phyloP scores from a whole-genome alignment of 2,329 filamentous ascomycete genomes.

The Aspergillus pseudotamarii region DNA sequence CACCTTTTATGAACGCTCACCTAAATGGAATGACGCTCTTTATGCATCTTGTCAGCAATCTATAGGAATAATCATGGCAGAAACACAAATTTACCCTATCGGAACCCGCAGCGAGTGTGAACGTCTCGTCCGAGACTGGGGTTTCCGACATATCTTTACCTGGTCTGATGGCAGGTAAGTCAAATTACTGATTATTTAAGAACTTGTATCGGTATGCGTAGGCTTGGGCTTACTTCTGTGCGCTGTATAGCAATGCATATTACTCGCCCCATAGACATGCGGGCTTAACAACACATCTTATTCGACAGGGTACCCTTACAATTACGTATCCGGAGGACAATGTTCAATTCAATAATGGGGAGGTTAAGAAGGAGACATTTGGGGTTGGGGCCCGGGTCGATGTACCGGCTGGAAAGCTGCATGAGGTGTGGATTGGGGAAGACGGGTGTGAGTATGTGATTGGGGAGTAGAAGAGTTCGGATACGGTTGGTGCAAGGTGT shows the following conservation, averaged over 20 bases:
- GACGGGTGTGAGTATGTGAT: conserved; percentile 65
- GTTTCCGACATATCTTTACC: conserved; percentile 63
- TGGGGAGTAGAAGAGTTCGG: conserved; percentile 48
- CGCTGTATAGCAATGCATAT: conserved; percentile 54
- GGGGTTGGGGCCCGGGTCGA: conserved; percentile 58
- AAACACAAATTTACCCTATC: conserved; percentile 34
- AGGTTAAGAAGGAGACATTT: conserved; percentile 56
- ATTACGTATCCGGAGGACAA: conserved; percentile 60
- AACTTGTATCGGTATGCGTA: no score
- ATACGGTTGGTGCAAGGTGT: background rate
- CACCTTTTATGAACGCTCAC: background rate
- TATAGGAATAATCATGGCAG: conserved; percentile 22
- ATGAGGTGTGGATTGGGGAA: conserved; percentile 64
- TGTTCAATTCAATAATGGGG: conserved; percentile 23
- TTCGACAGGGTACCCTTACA: conserved; percentile 59
- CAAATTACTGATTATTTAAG: no score
- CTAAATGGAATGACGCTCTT: no score
- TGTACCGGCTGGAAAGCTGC: conserved; percentile 57
- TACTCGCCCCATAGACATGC: conserved; percentile 62
- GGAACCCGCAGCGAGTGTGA: conserved; percentile 53
- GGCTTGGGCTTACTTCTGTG: background rate
- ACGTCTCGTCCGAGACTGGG: conserved; percentile 58
- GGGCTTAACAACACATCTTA: conserved; percentile 61
- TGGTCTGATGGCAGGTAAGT: conserved; percentile 62
- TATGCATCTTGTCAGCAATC: no score